Evolutionary conservation across 768 basidiomycete genomes (phyloP), one percentile per base, ranked within the genome.

Genomic region (Kwoniella pini): DNA sequence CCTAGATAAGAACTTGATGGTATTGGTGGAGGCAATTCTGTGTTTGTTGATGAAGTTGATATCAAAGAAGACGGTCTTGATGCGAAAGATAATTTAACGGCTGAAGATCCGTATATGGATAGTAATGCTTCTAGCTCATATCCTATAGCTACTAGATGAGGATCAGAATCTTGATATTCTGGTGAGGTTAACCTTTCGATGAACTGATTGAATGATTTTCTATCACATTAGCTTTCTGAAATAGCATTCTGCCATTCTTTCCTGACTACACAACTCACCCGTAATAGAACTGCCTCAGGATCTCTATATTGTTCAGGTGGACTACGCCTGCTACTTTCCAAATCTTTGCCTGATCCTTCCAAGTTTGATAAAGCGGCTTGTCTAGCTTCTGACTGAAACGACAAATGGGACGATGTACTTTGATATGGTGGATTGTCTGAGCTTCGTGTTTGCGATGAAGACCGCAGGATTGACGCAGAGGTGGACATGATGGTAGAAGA

Each of bases 81-180:
- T 9, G 68, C 48, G 26, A 62, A 52, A 19, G 57, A 60, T 6
- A 75, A 64, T 36, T 64, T 64, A 55, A 72, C 61, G 1, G 64
- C 44, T 1, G 40, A 54, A 10, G 64, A 51, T 12, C 71, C 62
- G 57, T 74, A 74, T 54, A 77, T 77, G 2, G 75, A 72, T 3
- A 68, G 27, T 4, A 77, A 69, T n/a, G 72, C 71, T 63, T 77
- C 75, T 26, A 77, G 68, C 57, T 77, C 75, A 65, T 72, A 72
- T 12, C 75, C 75, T 53, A 77, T 71, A 1, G 72, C 69, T 11
- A 60, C 31, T 31, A 69, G 64, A 40, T 71, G 63, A 0, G 75
- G 69, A 11, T 74, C 64, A 0, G 59, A 54, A 39, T 77, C 71
- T 27, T 69, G 60, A 43, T 71, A 56, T 5, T 68, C 63, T 17